phyloP scores from a whole-genome alignment of 352 stramenopile genomes.

The Phytophthora fragariaefolia region DNA sequence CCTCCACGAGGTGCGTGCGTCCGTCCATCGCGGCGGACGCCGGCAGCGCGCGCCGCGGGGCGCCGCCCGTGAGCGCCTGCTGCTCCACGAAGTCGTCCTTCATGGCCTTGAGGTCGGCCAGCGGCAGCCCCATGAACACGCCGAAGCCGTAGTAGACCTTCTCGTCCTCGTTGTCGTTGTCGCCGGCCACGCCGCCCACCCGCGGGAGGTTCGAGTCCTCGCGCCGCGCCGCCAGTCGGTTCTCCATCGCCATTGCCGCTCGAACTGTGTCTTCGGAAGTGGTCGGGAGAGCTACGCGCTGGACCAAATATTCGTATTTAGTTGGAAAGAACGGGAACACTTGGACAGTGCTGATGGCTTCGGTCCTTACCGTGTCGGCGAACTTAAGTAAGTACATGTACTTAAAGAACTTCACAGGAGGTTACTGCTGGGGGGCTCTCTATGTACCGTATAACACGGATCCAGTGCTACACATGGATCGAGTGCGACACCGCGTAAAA shows the following conservation, averaged over 20 bases:
- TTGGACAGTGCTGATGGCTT: no score
- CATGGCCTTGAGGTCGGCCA: constrained; percentile 86
- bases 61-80: constrained; percentile 43
- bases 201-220: constrained; percentile 31
- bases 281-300: background rate
- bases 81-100: constrained; percentile 81
- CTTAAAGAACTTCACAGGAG: no score
- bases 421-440: no score
- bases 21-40: constrained; percentile 20
- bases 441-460: no score
- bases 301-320: constrained; percentile 3
- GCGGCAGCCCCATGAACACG: constrained; percentile 87
- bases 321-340: no score
- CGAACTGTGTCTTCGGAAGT: constrained; percentile 23
- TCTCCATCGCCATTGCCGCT: constrained; percentile 41
- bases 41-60: constrained; percentile 17
- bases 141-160: constrained; percentile 92
- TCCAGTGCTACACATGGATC: no score
- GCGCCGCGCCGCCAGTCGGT: constrained; percentile 44
- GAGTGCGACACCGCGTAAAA: no score
- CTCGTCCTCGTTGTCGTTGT: constrained; percentile 80
- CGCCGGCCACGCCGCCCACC: constrained; percentile 41
- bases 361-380: no score
- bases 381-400: no score
- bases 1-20: constrained; percentile 25